Evolutionary conservation across 805 yeast species (phyloP).

Genomic region (Nakazawaea anatomiae): DNA sequence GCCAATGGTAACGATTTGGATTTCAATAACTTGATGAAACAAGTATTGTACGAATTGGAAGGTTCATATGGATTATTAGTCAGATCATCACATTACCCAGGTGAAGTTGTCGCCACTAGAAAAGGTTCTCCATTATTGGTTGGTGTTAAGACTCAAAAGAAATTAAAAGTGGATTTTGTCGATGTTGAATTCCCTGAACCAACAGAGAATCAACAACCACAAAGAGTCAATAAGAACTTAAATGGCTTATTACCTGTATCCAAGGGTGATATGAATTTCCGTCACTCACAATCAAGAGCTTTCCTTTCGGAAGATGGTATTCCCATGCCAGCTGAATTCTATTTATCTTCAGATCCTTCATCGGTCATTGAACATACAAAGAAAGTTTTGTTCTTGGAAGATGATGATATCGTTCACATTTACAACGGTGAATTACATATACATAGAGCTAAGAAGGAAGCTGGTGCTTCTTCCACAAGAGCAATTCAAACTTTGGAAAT

Average conservation of each 20-base stretch:
- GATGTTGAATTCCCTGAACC: constrained; percentile 94
- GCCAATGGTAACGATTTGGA: constrained; percentile 76
- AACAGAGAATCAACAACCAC: constrained; percentile 26
- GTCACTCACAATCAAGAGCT: constrained; percentile 94
- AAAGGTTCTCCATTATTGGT: constrained; percentile 96
- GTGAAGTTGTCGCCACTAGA: constrained; percentile 94
- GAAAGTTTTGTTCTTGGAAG: constrained; percentile 93
- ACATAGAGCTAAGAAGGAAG: constrained; percentile 88
- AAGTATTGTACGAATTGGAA: constrained; percentile 86
- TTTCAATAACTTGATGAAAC: constrained; percentile 87
- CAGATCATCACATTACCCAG: constrained; percentile 87
- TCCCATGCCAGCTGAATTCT: constrained; percentile 93
- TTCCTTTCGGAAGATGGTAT: constrained; percentile 89
- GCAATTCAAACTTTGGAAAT: constrained; percentile 94
- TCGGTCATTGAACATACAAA: constrained; percentile 96
- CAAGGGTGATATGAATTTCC: constrained; percentile 47
- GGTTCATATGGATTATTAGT: constrained; percentile 97
- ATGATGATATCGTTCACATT: constrained; percentile 97
- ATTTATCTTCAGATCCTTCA: constrained; percentile 94
- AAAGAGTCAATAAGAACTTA: constrained; percentile 14
- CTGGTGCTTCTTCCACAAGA: constrained; percentile 88
- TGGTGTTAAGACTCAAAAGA: constrained; percentile 95
- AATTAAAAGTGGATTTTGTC: constrained; percentile 94
- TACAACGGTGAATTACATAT: constrained; percentile 97
- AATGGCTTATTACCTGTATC: constrained; percentile 45